Base-by-base conservation (phyloP, 805 yeast genomes). In the Candida coquimbonensis region DNA sequence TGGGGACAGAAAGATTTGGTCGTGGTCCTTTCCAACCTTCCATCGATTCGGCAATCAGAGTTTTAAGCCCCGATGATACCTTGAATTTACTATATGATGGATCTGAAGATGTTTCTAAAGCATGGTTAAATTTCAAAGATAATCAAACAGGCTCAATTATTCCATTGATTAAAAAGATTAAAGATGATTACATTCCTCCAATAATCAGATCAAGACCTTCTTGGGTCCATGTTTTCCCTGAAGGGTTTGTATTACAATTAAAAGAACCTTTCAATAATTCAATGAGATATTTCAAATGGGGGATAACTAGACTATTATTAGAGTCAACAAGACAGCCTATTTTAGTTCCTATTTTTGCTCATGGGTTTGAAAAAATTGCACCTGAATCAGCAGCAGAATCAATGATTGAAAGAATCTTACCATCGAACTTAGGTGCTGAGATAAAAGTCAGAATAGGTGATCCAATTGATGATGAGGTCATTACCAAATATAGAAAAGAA, bases 281-380 rank as follows among this genome's bases (percentile, higher is more conserved):
- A 4, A 87, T 93, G 93, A 72, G 96, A 51, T 91, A 87, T 64
- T 91, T 93, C 72, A 83, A 87, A 60, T 91, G 98, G 98, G 99
- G 99, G 0, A 81, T 89, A 1, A 78, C 96, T 3, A 73, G 99
- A 53, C 61, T 90, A 53, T 73, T 93, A 6, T 65, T 93, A 45
- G 99, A 91, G 62, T 72, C 95, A 9, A 81, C 91, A 0, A 75
- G 77, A 48, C 80, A 91, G 0, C 98, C 99, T 0, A 78, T 90
- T 1, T 77, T 91, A 14, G 79, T 93, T 14, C 98, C 98, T 1
- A 83, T 91, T 16, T 91, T 82, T 58, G 69, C 87, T 6, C 75
- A 80, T 42, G 99, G 99, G 0, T 85, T 91, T 56, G 96, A 91
- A 60, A 79, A 83, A 57, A 76, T 90, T 25, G 82, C 84, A 11